Evolutionary conservation across 2,329 filamentous ascomycete species (phyloP).

Genomic region (Aureobasidium subglaciale): DNA sequence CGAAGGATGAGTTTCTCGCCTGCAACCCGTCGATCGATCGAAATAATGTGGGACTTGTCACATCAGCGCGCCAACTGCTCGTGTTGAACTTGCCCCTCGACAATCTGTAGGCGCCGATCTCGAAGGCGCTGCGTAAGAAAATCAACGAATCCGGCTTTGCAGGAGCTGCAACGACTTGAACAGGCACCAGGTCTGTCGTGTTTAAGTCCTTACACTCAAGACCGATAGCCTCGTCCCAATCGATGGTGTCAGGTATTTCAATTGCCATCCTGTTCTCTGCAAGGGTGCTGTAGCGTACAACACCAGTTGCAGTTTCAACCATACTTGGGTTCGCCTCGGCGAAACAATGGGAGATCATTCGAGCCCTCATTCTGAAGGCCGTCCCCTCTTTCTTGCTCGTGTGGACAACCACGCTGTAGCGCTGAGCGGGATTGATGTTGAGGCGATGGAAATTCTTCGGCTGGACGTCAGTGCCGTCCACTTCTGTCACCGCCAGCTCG

Average conservation of each 20-base stretch:
- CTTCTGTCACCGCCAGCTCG: constrained; percentile 54
- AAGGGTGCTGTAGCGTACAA: constrained; percentile 39
- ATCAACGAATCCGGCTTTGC: constrained; percentile 45
- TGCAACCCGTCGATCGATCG: constrained; percentile 42
- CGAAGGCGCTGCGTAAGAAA: constrained; percentile 51
- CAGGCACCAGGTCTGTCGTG: constrained; percentile 40
- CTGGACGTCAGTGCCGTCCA: constrained; percentile 57
- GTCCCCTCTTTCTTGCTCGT: constrained; percentile 36
- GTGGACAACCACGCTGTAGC: constrained; percentile 59
- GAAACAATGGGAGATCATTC: constrained; percentile 56
- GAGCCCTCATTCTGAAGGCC: constrained; percentile 45
- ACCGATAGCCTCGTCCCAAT: constrained; percentile 45
- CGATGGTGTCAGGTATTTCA: constrained; percentile 34
- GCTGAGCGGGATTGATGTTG: constrained; percentile 60
- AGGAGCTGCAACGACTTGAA: constrained; percentile 38
- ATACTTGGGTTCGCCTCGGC: constrained; percentile 43
- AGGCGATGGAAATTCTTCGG: constrained; percentile 50
- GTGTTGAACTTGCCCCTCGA: constrained; percentile 53
- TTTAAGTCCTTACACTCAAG: constrained; percentile 47
- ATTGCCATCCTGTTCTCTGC: neutral
- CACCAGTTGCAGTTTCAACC: constrained; percentile 42
- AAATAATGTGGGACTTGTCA: constrained; percentile 44
- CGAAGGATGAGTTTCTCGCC: constrained; percentile 25
- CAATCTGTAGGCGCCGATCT: constrained; percentile 53
- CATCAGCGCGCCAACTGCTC: constrained; percentile 47